phyloP scores from a whole-genome alignment of 345 rosid genomes.

The Rhizophora mangle region DNA sequence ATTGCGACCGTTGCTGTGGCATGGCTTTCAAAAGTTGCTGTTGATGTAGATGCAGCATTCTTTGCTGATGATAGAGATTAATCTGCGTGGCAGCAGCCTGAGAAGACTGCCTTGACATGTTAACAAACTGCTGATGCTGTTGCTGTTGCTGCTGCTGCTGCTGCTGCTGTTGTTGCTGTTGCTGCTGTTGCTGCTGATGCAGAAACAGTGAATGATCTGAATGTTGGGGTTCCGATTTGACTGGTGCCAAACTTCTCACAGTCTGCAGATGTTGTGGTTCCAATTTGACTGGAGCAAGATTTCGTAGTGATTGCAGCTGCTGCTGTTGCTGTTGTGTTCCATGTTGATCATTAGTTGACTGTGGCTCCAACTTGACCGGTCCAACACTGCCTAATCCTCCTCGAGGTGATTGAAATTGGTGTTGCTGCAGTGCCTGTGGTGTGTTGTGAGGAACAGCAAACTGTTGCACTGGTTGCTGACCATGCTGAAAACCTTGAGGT shows the following conservation, averaged over 20 bases:
- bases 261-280: slow-evolving; percentile 67
- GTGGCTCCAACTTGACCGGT: slow-evolving; percentile 82
- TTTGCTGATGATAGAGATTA: slow-evolving; percentile 71
- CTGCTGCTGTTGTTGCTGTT: slow-evolving; percentile 66
- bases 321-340: slow-evolving; percentile 48
- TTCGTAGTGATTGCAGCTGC: slow-evolving; percentile 59
- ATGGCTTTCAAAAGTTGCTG: slow-evolving; percentile 80
- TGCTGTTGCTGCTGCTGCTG: slow-evolving; percentile 71
- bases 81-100: slow-evolving; percentile 69
- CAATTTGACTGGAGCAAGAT: slow-evolving; percentile 61
- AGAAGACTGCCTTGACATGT: slow-evolving; percentile 79
- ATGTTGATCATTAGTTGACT: slow-evolving; percentile 59
- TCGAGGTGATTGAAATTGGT: slow-evolving; percentile 58
- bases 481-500: slow-evolving; percentile 67
- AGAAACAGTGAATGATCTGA: slow-evolving; percentile 71
- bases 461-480: slow-evolving; percentile 71
- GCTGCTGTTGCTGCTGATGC: slow-evolving; percentile 75
- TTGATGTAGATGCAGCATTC: slow-evolving; percentile 70
- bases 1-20: slow-evolving; percentile 77
- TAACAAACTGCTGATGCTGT: slow-evolving; percentile 64
- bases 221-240: slow-evolving; percentile 78
- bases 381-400: slow-evolving; percentile 74
- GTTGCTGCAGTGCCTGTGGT: slow-evolving; percentile 60
- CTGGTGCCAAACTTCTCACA: slow-evolving; percentile 60
- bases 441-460: slow-evolving; percentile 43